Base-by-base conservation (phyloP, 2,329 filamentous ascomycete genomes). In the Fusarium paranaense region DNA sequence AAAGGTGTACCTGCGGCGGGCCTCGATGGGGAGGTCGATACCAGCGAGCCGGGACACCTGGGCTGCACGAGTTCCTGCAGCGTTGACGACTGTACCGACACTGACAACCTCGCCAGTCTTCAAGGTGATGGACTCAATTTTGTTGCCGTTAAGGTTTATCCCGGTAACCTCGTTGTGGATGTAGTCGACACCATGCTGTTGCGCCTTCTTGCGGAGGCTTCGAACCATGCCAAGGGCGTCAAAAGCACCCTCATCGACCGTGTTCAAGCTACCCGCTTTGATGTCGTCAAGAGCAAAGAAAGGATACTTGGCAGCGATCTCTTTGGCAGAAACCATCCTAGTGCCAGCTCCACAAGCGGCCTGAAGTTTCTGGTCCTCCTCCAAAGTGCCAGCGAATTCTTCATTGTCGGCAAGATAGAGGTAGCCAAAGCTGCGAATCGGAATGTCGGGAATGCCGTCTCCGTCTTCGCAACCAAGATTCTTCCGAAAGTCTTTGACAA, bases 361-460 rank as follows among this genome's bases (percentile, higher is more conserved):
- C 25, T 70, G 69, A 25, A 71, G 58, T n/a, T 61, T 10, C 9
- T 70, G 69, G 8, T 64, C 66, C 18, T 70, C 5, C 25, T 67
- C 40, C 5, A 71, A 56, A 47, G 40, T 65, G 0, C 14, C 20
- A 25, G 69, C 20, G 35, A 66, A 71, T 2, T 60, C 62, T 14
- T 35, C 13, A 14, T 9, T 71, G 5, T 64, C 58, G 0, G 69
- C 62, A 40, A 71, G 69, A n/a, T 71, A 71, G 3, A 71, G 20
- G 42, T 71, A 64, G 6, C 66, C 66, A 16, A 71, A 71, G 20
- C 52, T 66, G 5, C 66, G 69, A 20, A 70, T 64, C 4, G 69
- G 59, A 1, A 71, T 69, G 2, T 70, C n/a, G 0, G 38, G 58
- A 14, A 71, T 50, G 6, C 25, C 38, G 8, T 66, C 62, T 18